phyloP scores from a whole-genome alignment of 2,329 filamentous ascomycete genomes.

The Aspergillus brasiliensis region DNA sequence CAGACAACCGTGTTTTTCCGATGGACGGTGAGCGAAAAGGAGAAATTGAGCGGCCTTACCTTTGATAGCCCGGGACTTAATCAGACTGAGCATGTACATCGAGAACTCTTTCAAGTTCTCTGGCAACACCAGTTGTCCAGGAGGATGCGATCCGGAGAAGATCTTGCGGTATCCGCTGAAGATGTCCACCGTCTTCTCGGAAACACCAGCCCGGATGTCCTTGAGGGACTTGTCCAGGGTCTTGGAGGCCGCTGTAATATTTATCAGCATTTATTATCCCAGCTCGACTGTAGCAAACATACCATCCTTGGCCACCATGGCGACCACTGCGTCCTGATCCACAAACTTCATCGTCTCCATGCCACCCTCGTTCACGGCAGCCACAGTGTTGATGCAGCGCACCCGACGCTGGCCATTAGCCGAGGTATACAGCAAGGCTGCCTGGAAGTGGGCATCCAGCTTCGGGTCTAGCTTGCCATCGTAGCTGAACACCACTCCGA shows the following conservation, averaged over 20 bases:
- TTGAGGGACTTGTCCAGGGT: constrained; percentile 76
- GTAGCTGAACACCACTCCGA: constrained; percentile 89
- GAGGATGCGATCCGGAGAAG: constrained; percentile 82
- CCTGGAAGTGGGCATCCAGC: constrained; percentile 96
- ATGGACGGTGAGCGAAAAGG: not conserved
- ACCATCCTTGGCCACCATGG: constrained; percentile 85
- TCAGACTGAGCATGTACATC: constrained; percentile 89
- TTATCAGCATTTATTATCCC: constrained; percentile 24
- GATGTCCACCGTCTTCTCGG: constrained; percentile 91
- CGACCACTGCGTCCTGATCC: constrained; percentile 90
- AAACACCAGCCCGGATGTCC: constrained; percentile 79
- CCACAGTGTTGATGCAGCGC: constrained; percentile 89
- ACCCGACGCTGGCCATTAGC: constrained; percentile 86
- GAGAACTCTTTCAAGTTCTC: constrained; percentile 95
- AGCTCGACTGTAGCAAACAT: constrained; percentile 15
- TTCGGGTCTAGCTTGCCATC: constrained; percentile 98
- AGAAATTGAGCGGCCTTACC: constrained; percentile 37
- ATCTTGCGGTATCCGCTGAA: constrained; percentile 91
- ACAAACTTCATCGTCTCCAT: constrained; percentile 87
- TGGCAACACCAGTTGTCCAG: constrained; percentile 89
- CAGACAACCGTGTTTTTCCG: constrained; percentile 7
- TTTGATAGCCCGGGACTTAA: constrained; percentile 93
- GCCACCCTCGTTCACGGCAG: constrained; percentile 82
- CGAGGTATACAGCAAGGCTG: constrained; percentile 90
- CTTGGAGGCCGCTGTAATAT: constrained; percentile 69